Evolutionary conservation across 208 protist genomes (phyloP).

Genomic region (Vickermania ingenoplastis): DNA sequence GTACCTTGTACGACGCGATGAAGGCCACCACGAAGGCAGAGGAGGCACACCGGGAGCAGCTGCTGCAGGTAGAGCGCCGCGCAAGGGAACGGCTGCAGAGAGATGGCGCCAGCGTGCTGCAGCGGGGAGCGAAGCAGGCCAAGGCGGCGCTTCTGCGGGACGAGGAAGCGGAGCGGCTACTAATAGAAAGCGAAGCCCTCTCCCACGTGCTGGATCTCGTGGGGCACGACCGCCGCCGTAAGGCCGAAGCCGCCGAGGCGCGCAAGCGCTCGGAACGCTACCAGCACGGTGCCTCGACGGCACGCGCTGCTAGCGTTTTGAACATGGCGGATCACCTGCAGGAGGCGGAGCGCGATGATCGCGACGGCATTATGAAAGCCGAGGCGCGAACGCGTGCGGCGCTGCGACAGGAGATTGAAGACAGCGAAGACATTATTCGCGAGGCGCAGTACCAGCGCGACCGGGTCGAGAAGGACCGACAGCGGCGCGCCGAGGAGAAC

Average conservation of each 20-base stretch:
- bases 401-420: conserved; percentile 37
- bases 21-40: conserved; percentile 21
- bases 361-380: conserved; percentile 31
- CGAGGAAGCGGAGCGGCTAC: background rate
- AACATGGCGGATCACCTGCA: conserved; percentile 19
- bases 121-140: background rate
- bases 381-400: conserved; percentile 40
- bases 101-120: background rate
- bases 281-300: background rate
- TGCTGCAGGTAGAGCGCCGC: conserved; percentile 6
- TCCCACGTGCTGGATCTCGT: background rate
- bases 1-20: conserved; percentile 22
- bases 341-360: conserved; percentile 34
- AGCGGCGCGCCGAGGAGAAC: conserved; percentile 45
- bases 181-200: background rate
- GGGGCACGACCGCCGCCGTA: background rate
- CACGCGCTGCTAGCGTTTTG: background rate
- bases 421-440: conserved; percentile 25
- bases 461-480: conserved; percentile 42
- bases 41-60: conserved; percentile 8
- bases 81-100: background rate
- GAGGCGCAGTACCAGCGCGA: conserved; percentile 36
- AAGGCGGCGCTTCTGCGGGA: background rate
- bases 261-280: background rate
- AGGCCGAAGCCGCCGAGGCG: background rate